Evolutionary conservation across 2,329 filamentous ascomycete species (phyloP), one percentile per base, ranked within the genome.

Genomic region (Talaromyces sp.): DNA sequence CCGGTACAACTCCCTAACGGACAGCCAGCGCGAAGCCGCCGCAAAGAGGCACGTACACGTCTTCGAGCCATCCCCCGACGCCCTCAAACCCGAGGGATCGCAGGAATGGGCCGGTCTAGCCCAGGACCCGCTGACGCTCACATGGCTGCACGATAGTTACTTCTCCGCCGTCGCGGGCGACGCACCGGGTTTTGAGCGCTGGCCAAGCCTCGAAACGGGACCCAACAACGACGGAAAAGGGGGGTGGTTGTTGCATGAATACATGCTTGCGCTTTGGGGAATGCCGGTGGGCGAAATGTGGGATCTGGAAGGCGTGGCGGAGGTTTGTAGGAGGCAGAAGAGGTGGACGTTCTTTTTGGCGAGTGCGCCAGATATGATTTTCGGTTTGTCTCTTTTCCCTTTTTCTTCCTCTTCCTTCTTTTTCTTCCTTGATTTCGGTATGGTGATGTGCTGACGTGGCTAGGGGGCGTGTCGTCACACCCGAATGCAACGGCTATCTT

Each of bases 111-210:
- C 79, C 0, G 83, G 84, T 0, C 62, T 86, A 2, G 78, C 78
- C 54, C 82, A 84, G 66, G 82, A 84, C 57, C 75, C 84, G 55
- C 81, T 82, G 50, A 81, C 87, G 3, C 76, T 85, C 7, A 82
- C 84, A 60, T 91, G 88, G 87, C 66, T 91, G 63, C 88, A 89
- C 77, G 86, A 91, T 69, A 84, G 82, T 66, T 86, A 87, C 59
- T 90, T 91, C 67, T 80, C 87, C 0, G 85, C 84, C 0, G 86
- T 88, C 1, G 86, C 83, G 0, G 85, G 86, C 0, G 88, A 91
- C 70, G 77, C 81, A 12, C 84, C 83, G 21, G 79, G 83, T 0
- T 89, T 91, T 65, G 88, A 91, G 75, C 81, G 83, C 0, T 84
- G 85, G 73, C 86, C 87, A 1, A 83, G 84, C 5, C 62, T 68